Evolutionary conservation across 1,139 yeast species (phyloP), one percentile per base, ranked within the genome.

Genomic region (Nadsonia starkeyi-henricii): DNA sequence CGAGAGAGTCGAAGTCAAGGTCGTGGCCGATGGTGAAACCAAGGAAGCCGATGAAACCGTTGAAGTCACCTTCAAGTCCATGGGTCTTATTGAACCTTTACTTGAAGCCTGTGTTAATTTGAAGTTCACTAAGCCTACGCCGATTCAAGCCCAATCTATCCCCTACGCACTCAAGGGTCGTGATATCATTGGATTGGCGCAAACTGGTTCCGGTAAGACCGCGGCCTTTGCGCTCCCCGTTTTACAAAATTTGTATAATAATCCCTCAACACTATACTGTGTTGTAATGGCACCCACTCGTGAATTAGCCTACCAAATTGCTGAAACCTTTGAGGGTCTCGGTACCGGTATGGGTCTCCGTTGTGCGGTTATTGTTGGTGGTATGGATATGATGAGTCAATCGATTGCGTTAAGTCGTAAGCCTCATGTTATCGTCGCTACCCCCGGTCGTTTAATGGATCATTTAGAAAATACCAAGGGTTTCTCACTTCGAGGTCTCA

Each of bases 331-430:
- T 62, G 96, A 88, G 62, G 96, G 97, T 0, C 68, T 91, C 47
- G 99, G 99, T 0, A 68, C 85, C 1, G 70, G 79, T 18, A 89
- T 91, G 94, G 98, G 98, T 0, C 74, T 89, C 42, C 72, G 95
- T 58, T 74, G 91, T 33, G 81, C 80, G 2, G 89, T 95, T 53
- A 77, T 91, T 54, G 96, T 91, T 42, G 98, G 98, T 56, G 99
- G 99, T 55, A 91, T 91, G 93, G 95, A 86, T 61, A 85, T 85
- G 85, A 86, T 91, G 93, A 95, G 88, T 59, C 99, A 91, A 66
- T 93, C 96, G 0, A 74, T 95, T 54, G 96, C 93, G 55, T 72
- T 91, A 57, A 83, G 86, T 81, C 75, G 94, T 56, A 88, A 86
- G 61, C 98, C 98, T 1, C 98, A 91, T 61, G 75, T 91, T 45